phyloP scores from a whole-genome alignment of 2,329 filamentous ascomycete species.

The Paraphaeosphaeria minitans region DNA sequence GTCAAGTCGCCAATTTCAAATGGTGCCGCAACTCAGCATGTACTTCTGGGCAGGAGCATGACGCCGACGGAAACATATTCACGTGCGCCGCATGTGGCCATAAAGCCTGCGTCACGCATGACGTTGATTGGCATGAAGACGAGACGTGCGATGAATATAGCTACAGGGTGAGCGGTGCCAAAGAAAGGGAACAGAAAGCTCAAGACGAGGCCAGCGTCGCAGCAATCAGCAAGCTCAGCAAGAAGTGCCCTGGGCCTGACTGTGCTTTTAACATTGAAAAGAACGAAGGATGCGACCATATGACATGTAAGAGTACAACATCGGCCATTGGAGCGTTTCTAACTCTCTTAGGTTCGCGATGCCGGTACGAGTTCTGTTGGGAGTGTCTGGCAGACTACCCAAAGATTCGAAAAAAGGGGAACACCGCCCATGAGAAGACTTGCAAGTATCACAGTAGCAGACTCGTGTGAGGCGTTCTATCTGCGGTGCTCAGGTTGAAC shows the following conservation, averaged over 20 bases:
- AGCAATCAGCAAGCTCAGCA: slow-evolving; percentile 40
- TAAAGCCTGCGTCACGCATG: slow-evolving; percentile 46
- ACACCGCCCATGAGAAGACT: slow-evolving; percentile 23
- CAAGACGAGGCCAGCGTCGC: slow-evolving; percentile 35
- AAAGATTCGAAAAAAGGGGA: slow-evolving; percentile 24
- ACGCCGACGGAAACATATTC: slow-evolving; percentile 53
- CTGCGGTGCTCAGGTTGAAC: not conserved
- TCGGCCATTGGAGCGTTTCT: not conserved
- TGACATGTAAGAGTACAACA: slow-evolving; percentile 36
- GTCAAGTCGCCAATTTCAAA: slow-evolving; percentile 55
- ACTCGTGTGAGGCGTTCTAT: not conserved
- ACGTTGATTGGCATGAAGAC: slow-evolving; percentile 46
- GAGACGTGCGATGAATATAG: slow-evolving; percentile 51
- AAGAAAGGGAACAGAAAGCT: slow-evolving; percentile 27
- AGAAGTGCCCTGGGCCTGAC: slow-evolving; percentile 44
- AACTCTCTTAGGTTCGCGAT: slow-evolving; percentile 36
- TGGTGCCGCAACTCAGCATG: slow-evolving; percentile 60
- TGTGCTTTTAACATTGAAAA: slow-evolving; percentile 51
- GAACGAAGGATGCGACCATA: slow-evolving; percentile 51
- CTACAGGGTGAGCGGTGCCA: slow-evolving; percentile 34
- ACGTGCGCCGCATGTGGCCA: slow-evolving; percentile 45
- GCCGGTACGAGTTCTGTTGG: slow-evolving; percentile 51
- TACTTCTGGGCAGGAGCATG: slow-evolving; percentile 59
- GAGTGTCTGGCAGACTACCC: slow-evolving; percentile 40
- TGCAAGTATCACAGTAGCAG: slow-evolving; percentile 25